Conservation (phyloP, 192 early-diverging fungal species). For the Oehlia diaphana region DNA sequence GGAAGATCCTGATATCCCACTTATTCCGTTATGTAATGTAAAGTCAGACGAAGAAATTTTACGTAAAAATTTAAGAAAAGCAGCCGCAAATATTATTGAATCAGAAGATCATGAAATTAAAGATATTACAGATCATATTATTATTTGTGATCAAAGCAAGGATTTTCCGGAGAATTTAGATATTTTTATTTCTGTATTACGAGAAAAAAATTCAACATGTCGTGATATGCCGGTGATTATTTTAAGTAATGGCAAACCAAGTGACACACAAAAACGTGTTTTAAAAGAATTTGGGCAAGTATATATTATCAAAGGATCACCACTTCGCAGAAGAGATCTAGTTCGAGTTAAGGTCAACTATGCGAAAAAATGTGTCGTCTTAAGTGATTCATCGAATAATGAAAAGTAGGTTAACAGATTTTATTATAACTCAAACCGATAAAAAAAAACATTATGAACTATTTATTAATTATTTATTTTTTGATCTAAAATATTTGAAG, state of each 20-base stretch:
- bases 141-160: conserved; percentile 11
- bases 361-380: conserved; percentile 55
- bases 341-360: conserved; percentile 54
- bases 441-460: neutral
- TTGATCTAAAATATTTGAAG: neutral
- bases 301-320: conserved; percentile 56
- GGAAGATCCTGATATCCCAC: neutral
- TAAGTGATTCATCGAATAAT: conserved; percentile 43
- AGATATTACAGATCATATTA: conserved; percentile 8
- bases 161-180: conserved; percentile 67
- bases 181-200: conserved; percentile 65
- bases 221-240: conserved; percentile 55
- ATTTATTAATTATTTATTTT: neutral
- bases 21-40: neutral
- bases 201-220: conserved; percentile 49
- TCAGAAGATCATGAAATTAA: neutral
- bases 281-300: conserved; percentile 55
- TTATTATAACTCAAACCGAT: neutral
- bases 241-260: conserved; percentile 51
- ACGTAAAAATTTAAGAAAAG: neutral
- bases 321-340: conserved; percentile 60
- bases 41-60: neutral
- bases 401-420: neutral
- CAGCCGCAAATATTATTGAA: neutral
- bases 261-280: conserved; percentile 34